Evolutionary conservation across 306 rosid genomes (phyloP).

Genomic region (Gillenia trifoliata): DNA sequence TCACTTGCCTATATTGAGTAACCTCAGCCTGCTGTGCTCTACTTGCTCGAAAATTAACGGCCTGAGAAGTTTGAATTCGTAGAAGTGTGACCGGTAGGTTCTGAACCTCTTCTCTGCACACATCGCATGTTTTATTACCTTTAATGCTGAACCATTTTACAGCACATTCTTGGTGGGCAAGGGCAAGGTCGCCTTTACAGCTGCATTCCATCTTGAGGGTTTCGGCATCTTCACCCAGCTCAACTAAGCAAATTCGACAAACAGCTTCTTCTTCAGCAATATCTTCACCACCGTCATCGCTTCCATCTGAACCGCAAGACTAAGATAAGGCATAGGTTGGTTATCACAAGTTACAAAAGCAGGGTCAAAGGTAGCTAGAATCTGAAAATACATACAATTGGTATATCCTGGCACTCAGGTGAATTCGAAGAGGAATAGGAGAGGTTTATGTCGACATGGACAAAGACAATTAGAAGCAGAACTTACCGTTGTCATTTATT

Average conservation of each 20-base stretch:
- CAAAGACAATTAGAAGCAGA: neutral
- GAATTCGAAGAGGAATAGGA: neutral
- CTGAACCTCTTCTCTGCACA: slow-evolving; percentile 76
- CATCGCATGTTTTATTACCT: slow-evolving; percentile 81
- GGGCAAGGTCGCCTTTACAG: slow-evolving; percentile 90
- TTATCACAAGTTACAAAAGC: slow-evolving; percentile 22
- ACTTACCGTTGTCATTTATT: slow-evolving; percentile 26
- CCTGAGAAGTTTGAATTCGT: slow-evolving; percentile 36
- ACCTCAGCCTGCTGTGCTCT: slow-evolving; percentile 31
- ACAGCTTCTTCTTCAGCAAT: slow-evolving; percentile 77
- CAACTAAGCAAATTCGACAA: slow-evolving; percentile 79
- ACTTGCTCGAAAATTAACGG: slow-evolving; percentile 27
- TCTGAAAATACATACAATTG: slow-evolving; percentile 16
- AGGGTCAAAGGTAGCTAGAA: slow-evolving; percentile 13
- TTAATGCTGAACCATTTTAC: slow-evolving; percentile 85
- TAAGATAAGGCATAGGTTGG: slow-evolving; percentile 34
- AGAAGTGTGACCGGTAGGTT: slow-evolving; percentile 73
- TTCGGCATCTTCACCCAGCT: slow-evolving; percentile 60
- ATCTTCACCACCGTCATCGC: slow-evolving; percentile 57
- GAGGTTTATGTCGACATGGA: neutral
- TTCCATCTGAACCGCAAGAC: slow-evolving; percentile 53
- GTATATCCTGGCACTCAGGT: neutral
- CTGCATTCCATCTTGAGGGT: slow-evolving; percentile 80
- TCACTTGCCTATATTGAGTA: slow-evolving; percentile 54
- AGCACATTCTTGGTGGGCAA: slow-evolving; percentile 76